These are phyloP conservation scores for Candolleomyces aberdarensis DNA, from an alignment of 768 basidiomycete genomes.

Conservation along the genomic window DNA sequence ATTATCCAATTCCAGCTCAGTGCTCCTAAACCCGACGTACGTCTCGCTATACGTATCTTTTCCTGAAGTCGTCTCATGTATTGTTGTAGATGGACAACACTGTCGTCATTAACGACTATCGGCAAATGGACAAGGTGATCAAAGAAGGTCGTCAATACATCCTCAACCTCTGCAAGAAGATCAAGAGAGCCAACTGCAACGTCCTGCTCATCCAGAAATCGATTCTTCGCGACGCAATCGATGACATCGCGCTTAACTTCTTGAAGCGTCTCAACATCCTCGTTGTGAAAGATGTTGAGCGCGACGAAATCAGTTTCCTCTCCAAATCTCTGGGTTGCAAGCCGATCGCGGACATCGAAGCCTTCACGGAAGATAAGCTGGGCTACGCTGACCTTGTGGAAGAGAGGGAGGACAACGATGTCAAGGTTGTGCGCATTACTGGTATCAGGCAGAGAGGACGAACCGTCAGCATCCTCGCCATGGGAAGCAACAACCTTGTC, in stretches of 20 bases:
- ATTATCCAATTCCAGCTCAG: conserved; percentile 98
- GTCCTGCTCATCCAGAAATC: conserved; percentile 99
- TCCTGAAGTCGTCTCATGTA: conserved; percentile 11
- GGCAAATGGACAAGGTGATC: conserved; percentile 99
- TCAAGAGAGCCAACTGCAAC: conserved; percentile 99
- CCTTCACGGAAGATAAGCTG: conserved; percentile 96
- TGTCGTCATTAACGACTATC: conserved; percentile 98
- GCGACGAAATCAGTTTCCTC: conserved; percentile 98
- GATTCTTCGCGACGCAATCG: conserved; percentile 98
- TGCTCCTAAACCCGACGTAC: conserved; percentile 95
- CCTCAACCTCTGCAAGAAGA: conserved; percentile 97
- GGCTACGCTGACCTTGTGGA: conserved; percentile 96
- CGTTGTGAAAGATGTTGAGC: conserved; percentile 95
- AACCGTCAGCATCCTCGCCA: conserved; percentile 94
- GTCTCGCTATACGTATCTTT: conserved; percentile 22
- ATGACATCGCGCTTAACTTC: conserved; percentile 96
- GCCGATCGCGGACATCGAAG: conserved; percentile 95
- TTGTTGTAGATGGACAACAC: conserved; percentile 94
- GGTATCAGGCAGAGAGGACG: conserved; percentile 93
- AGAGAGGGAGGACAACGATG: conserved; percentile 75
- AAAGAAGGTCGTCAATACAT: conserved; percentile 99
- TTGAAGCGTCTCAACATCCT: conserved; percentile 95
- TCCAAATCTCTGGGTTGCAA: conserved; percentile 93
- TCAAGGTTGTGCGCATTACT: conserved; percentile 91
- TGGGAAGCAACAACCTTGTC: conserved; percentile 88